Percentiles rank a stretch among this genome's conserved stretches.
These are phyloP conservation scores for Chlorella variabilis DNA, from an alignment of 163 green algal species.

Conservation along the genomic window DNA sequence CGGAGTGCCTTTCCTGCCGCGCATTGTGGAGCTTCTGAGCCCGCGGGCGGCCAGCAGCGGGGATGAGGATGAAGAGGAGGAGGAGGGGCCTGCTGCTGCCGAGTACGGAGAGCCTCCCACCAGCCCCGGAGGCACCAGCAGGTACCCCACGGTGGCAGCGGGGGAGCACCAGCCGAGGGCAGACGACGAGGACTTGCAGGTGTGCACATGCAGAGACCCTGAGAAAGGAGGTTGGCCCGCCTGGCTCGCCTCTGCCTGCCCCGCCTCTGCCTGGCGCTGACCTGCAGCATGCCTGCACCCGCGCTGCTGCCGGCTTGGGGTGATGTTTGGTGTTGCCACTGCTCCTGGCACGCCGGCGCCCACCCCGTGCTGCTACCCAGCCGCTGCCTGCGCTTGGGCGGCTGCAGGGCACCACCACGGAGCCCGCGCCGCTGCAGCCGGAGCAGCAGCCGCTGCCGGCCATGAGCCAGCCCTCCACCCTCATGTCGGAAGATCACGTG, in stretches of 20 bases:
- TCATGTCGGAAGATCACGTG: slow-evolving; percentile 40
- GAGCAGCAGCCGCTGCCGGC: slow-evolving; percentile 19
- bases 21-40: not conserved
- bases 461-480: slow-evolving; percentile 8
- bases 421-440: slow-evolving; percentile 7
- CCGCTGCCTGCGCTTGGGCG: not conserved
- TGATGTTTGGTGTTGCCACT: too few relatives aligned
- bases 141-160: not conserved
- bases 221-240: too few relatives aligned
- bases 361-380: too few relatives aligned
- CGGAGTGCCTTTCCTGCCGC: slow-evolving; percentile 23
- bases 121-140: slow-evolving; percentile 1
- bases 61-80: slow-evolving; percentile 2
- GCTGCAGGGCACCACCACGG: slow-evolving; percentile 12
- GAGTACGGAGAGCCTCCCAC: not conserved
- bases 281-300: not conserved
- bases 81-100: not conserved
- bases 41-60: not conserved
- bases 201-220: too few relatives aligned
- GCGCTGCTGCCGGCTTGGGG: not conserved
- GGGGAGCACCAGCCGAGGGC: not conserved
- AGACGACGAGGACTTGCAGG: slow-evolving; percentile 26
- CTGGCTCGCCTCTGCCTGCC: not conserved
- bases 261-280: not conserved
- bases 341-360: too few relatives aligned